Percentiles rank a stretch among this genome's conserved stretches.
Conservation (phyloP, 2,329 filamentous ascomycete genomes). For the Alternaria consortialis region DNA sequence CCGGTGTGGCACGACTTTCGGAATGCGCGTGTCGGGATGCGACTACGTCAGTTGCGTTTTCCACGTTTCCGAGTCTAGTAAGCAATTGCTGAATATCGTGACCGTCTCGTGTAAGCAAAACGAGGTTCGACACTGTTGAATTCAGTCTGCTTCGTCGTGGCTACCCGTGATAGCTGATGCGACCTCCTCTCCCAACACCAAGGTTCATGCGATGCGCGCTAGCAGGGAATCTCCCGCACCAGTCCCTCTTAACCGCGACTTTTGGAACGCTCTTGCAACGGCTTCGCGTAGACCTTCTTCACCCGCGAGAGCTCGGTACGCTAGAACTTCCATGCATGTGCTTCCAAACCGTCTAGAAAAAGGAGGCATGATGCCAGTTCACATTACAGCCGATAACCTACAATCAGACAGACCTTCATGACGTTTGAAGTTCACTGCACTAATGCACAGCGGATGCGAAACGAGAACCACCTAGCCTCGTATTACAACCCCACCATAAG, state of each 20-base stretch:
- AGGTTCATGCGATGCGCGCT: constrained; percentile 19
- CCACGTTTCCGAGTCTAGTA: neutral
- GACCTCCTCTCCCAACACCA: constrained; percentile 19
- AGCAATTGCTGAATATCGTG: neutral
- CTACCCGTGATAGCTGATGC: constrained; percentile 9
- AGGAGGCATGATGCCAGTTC: neutral
- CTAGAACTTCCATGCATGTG: neutral
- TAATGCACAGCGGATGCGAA: constrained; percentile 1
- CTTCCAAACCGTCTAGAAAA: neutral
- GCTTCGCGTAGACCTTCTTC: constrained; percentile 9
- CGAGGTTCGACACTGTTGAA: constrained; percentile 5
- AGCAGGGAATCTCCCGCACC: constrained; percentile 20
- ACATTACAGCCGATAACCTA: neutral
- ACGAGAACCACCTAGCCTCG: constrained; percentile 18
- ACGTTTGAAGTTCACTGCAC: constrained; percentile 8
- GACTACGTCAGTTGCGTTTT: neutral
- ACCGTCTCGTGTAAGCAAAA: constrained; percentile 5
- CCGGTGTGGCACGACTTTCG: constrained; percentile 36
- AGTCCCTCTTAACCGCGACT: constrained; percentile 11
- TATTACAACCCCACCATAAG: neutral
- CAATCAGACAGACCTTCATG: constrained; percentile 7
- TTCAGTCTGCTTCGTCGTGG: neutral
- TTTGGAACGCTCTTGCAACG: constrained; percentile 25
- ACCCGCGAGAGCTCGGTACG: neutral
- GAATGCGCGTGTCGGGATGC: constrained; percentile 8